phyloP scores from a whole-genome alignment of 345 rosid species.

The Salix purpurea region DNA sequence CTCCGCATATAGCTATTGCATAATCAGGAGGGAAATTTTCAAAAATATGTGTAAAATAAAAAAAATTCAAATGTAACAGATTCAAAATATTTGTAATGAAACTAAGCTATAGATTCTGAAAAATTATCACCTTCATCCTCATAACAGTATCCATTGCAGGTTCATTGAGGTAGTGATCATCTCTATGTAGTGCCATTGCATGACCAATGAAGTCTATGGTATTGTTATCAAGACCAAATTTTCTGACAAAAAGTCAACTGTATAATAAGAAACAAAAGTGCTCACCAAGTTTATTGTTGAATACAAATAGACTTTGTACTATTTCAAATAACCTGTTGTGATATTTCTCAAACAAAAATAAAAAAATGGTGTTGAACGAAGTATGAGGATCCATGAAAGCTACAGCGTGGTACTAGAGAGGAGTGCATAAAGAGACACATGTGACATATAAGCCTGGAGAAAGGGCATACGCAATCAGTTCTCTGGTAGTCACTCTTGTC shows the following conservation, averaged over 20 bases:
- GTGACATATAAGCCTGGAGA: not conserved
- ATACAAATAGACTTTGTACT: not conserved
- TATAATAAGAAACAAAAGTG: not conserved
- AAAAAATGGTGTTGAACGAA: not conserved
- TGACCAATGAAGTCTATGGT: conserved; percentile 97
- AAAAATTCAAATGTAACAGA: not conserved
- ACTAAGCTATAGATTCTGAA: not conserved
- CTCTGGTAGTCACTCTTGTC: conserved; percentile 71
- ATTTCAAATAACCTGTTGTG: not conserved
- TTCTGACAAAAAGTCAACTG: conserved; percentile 43
- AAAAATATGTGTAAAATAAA: conserved; percentile 7
- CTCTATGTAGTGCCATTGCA: conserved; percentile 89
- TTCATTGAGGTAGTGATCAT: conserved; percentile 68
- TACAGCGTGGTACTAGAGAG: not conserved
- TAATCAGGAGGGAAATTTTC: conserved; percentile 1
- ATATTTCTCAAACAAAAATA: not conserved
- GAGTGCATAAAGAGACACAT: not conserved
- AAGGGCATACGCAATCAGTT: conserved; percentile 73
- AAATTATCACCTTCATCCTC: conserved; percentile 80
- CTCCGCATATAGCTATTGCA: conserved; percentile 73
- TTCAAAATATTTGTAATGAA: not conserved
- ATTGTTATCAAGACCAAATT: conserved; percentile 78
- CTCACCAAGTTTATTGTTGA: not conserved
- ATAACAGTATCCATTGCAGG: conserved; percentile 94
- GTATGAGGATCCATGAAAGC: not conserved